Evolutionary conservation across 73 alveolate species (phyloP).

Genomic region (Tetrahymena thermophila): DNA sequence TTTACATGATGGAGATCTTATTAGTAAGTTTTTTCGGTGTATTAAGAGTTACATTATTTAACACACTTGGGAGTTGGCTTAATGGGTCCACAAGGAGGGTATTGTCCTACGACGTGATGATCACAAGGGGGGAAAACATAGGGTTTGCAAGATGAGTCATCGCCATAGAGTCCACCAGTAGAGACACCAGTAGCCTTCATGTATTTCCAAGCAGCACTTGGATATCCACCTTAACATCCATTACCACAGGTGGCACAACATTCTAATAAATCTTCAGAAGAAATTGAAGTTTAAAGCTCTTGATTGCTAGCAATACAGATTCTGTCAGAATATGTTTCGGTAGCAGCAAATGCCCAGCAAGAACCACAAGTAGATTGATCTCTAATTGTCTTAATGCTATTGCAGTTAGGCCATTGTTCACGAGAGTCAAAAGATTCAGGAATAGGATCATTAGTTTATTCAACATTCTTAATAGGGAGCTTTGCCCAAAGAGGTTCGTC

Average conservation of each 20-base stretch:
- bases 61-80: slow-evolving; percentile 56
- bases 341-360: slow-evolving; percentile 98
- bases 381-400: slow-evolving; percentile 19
- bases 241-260: slow-evolving; percentile 21
- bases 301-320: slow-evolving; percentile 63
- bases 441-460: background rate
- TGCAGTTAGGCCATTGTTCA: slow-evolving; percentile 25
- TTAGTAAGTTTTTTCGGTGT: background rate
- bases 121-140: slow-evolving; percentile 59
- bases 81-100: slow-evolving; percentile 22
- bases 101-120: slow-evolving; percentile 31
- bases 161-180: slow-evolving; percentile 49
- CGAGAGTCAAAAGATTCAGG: slow-evolving; percentile 32
- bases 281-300: slow-evolving; percentile 4
- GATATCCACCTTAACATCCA: slow-evolving; percentile 93
- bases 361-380: slow-evolving; percentile 81
- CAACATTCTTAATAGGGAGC: no score
- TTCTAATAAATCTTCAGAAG: slow-evolving; percentile 8
- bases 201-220: slow-evolving; percentile 74
- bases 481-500: no score
- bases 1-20: background rate
- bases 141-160: slow-evolving; percentile 50
- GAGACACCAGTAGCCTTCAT: slow-evolving; percentile 59
- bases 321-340: slow-evolving; percentile 95
- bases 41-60: slow-evolving; percentile 39